These are phyloP conservation scores for Hsuehochloa calcarea DNA, from an alignment of 176 grass and related monocot species.

Conservation along the genomic window DNA sequence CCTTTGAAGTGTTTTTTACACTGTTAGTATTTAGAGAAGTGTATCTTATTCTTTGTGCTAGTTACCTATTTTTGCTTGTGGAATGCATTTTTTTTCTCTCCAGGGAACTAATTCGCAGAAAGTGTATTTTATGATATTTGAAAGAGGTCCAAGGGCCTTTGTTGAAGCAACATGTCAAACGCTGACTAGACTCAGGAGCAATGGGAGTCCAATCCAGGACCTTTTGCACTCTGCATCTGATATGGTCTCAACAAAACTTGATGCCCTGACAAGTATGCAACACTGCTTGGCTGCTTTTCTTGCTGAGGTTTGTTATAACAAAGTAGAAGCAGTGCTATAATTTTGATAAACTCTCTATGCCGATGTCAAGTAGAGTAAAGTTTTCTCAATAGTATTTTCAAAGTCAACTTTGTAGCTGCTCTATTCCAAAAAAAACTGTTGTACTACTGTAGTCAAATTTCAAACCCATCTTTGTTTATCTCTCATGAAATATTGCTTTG, in stretches of 20 bases:
- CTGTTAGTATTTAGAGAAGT: neutral
- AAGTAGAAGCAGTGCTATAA: neutral
- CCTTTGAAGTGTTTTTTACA: neutral
- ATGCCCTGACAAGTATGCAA: constrained; percentile 66
- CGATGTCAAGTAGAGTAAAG: constrained; percentile 20
- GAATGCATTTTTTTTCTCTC: neutral
- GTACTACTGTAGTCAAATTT: neutral
- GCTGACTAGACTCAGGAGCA: constrained; percentile 41
- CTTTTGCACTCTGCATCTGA: constrained; percentile 64
- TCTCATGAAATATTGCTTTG: neutral
- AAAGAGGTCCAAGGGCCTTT: constrained; percentile 89
- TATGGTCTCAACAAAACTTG: constrained; percentile 69
- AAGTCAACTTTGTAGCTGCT: neutral
- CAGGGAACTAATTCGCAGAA: constrained; percentile 69
- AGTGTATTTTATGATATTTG: constrained; percentile 90
- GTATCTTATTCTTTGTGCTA: constrained; percentile 10
- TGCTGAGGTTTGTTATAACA: constrained; percentile 66
- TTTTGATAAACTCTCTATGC: neutral
- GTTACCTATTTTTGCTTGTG: constrained; percentile 32
- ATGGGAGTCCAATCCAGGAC: constrained; percentile 50
- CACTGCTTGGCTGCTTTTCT: constrained; percentile 69
- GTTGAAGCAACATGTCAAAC: constrained; percentile 52
- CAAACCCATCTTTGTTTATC: neutral
- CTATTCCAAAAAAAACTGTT: neutral
- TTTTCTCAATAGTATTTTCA: neutral